These are phyloP conservation scores for Recurvomyces mirabilis DNA, from an alignment of 495 filamentous ascomycete species.

Conservation along the genomic window DNA sequence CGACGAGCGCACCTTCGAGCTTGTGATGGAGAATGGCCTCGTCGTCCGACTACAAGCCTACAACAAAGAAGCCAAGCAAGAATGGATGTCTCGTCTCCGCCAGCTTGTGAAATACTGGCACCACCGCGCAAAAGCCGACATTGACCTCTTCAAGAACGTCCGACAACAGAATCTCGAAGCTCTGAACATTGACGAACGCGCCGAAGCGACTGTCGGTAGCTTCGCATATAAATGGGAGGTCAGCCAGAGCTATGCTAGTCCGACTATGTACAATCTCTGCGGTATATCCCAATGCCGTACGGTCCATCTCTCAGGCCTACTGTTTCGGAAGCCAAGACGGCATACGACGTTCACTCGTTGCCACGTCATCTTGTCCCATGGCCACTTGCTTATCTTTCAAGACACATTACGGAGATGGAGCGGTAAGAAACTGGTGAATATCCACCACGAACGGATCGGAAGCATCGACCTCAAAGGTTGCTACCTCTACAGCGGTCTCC, in stretches of 20 bases:
- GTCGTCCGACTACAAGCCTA: constrained; percentile 58
- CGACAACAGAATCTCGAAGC: constrained; percentile 50
- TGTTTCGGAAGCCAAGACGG: constrained; percentile 57
- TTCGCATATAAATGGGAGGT: constrained; percentile 68
- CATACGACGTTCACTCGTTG: constrained; percentile 52
- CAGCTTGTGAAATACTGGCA: constrained; percentile 58
- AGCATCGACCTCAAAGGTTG: constrained; percentile 54
- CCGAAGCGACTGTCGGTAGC: constrained; percentile 57
- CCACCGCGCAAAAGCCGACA: constrained; percentile 44
- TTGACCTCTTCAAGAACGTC: constrained; percentile 43
- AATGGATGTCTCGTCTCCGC: constrained; percentile 54
- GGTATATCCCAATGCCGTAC: constrained; percentile 52
- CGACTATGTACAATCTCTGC: constrained; percentile 60
- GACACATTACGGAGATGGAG: constrained; percentile 45
- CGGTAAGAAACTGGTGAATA: constrained; percentile 48
- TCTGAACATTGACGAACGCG: constrained; percentile 58
- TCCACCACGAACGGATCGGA: constrained; percentile 51
- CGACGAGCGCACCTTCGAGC: constrained; percentile 52
- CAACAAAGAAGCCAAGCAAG: constrained; percentile 43
- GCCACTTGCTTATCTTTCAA: constrained; percentile 54
- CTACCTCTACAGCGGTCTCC: constrained; percentile 60
- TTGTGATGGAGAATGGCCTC: constrained; percentile 51
- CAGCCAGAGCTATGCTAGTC: constrained; percentile 50
- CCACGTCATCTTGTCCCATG: constrained; percentile 51
- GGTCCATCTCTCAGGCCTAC: constrained; percentile 40